Conservation (phyloP, 2,329 filamentous ascomycete species). For the Biscogniauxia sp. region DNA sequence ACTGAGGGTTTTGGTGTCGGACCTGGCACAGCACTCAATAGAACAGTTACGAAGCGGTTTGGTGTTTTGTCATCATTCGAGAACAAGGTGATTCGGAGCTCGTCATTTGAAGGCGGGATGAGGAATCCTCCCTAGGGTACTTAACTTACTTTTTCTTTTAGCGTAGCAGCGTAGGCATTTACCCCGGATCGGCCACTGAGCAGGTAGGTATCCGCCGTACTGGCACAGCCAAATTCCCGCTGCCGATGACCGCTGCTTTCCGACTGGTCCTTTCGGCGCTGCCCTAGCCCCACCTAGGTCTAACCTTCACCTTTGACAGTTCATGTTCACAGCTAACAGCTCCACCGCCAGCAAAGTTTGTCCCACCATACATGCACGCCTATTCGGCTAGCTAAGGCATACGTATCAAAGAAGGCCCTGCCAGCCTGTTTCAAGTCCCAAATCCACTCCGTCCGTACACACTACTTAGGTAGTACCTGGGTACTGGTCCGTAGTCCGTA, state of each 20-base stretch:
- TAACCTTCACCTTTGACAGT: too few relatives aligned
- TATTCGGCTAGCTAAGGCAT: background rate
- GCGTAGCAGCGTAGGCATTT: background rate
- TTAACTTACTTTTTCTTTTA: background rate
- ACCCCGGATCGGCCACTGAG: background rate
- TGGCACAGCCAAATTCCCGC: background rate
- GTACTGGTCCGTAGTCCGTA: too few relatives aligned
- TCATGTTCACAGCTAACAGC: background rate
- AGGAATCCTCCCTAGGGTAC: constrained; percentile 13
- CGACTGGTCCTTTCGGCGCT: constrained; percentile 6
- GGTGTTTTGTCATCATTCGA: constrained; percentile 17
- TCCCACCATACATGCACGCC: background rate
- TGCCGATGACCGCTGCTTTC: constrained; percentile 16
- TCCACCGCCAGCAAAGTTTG: background rate
- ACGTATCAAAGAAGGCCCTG: background rate
- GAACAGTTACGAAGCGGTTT: constrained; percentile 6
- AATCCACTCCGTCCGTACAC: too few relatives aligned
- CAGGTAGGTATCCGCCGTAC: too few relatives aligned
- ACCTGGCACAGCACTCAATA: background rate
- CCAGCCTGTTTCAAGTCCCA: too few relatives aligned
- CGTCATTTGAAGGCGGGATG: constrained; percentile 25
- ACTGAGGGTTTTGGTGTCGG: background rate
- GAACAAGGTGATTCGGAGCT: constrained; percentile 14
- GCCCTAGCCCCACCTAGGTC: background rate
- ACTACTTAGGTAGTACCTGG: too few relatives aligned